Evolutionary conservation across 768 basidiomycete genomes (phyloP), one percentile per base, ranked within the genome.

Genomic region (Leccinum disarticulatum): DNA sequence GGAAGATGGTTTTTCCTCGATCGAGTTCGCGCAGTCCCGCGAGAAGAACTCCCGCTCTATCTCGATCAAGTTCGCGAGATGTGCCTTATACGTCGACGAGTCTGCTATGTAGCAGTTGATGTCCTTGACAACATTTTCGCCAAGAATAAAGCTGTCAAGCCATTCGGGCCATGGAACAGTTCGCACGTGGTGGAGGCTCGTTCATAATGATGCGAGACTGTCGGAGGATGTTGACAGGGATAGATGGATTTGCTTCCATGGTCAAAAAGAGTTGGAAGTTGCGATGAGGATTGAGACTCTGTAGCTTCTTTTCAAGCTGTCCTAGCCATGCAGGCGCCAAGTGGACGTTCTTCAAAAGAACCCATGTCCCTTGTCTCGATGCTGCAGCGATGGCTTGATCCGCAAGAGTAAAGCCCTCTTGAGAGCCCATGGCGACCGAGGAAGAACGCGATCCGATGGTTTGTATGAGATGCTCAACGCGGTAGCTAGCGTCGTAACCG

Each of bases 161-260:
- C 77, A 77, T 33, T 75, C 74, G 1, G 76, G 69, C 79, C 77
- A 80, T 35, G 74, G 73, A 25, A 74, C 73, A 0, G 61, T 60
- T 11, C 73, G 69, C 54, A 56, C 59, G n/a, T 14, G 95, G 95
- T 49, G 95, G 91, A 52, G 97, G 95, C 71, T 99, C 97, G 72
- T 98, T 98, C 95, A 98, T 98, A 72, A 98, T 83, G 66, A 98
- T 86, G 51, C 95, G 89, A 30, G 95, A 98, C 73, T 94, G 95
- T 10, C 95, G 90, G 27, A 99, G 83, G 64, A 98, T 95, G 72
- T 97, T 98, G 68, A 97, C 94, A 7, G 96, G 94, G 58, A 99
- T 95, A 30, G 88, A 83, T 27, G 91, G 91, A 71, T 93, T 96
- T 30, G 93, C 91, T 77, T 98, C 97, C 94, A 98, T 93, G 3